Conservation (phyloP, 2,329 filamentous ascomycete species). For the Hymenoscyphus fraxineus region DNA sequence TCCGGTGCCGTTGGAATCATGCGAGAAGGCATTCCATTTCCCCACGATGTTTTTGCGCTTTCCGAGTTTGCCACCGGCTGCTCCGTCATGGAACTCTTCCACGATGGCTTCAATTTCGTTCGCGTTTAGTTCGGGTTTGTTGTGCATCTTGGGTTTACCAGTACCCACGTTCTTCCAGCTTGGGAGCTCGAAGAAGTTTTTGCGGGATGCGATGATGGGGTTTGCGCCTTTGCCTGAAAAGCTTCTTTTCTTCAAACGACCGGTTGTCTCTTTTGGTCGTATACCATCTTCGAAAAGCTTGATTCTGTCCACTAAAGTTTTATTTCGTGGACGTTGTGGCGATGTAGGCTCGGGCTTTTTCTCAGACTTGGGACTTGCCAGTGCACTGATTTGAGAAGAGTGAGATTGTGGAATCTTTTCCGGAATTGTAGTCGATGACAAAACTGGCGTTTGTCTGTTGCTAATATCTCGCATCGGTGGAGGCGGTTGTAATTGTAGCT, state of each 20-base stretch:
- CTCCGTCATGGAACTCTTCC: constrained; percentile 12
- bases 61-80: not conserved
- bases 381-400: not conserved
- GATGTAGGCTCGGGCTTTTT: not conserved
- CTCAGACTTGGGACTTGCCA: not conserved
- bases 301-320: constrained; percentile 27
- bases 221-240: constrained; percentile 18
- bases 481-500: not conserved
- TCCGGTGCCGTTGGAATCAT: not conserved
- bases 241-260: constrained; percentile 12
- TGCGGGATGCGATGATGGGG: constrained; percentile 13
- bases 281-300: constrained; percentile 25
- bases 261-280: not conserved
- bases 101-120: constrained; percentile 16
- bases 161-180: constrained; percentile 9
- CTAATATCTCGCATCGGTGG: not conserved
- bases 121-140: constrained; percentile 4
- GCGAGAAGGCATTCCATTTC: constrained; percentile 15
- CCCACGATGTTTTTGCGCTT: constrained; percentile 14
- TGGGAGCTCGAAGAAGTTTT: constrained; percentile 21
- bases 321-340: constrained; percentile 15
- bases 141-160: not conserved
- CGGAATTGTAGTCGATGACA: constrained; percentile 7
- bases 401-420: not conserved
- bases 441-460: not conserved